Conservation (phyloP, 2,329 filamentous ascomycete genomes). For the Cladosporium sp. region DNA sequence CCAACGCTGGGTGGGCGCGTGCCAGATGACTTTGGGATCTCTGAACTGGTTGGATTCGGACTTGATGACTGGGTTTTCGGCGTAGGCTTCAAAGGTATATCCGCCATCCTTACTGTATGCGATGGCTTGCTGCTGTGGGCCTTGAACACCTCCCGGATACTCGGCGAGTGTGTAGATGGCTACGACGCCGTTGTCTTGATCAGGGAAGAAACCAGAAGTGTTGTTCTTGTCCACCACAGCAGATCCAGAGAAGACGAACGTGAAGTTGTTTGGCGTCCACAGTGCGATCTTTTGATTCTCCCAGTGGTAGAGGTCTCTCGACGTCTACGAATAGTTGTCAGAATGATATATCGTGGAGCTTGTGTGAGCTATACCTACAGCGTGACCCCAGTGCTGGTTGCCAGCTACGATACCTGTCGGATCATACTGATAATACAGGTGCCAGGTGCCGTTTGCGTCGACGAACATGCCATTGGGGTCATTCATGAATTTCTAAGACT, state of each 20-base stretch:
- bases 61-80: constrained; percentile 57
- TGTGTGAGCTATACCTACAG: background rate
- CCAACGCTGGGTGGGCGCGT: constrained; percentile 49
- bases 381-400: constrained; percentile 59
- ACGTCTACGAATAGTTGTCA: background rate
- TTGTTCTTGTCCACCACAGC: constrained; percentile 60
- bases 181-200: constrained; percentile 58
- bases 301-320: constrained; percentile 59
- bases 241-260: constrained; percentile 52
- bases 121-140: constrained; percentile 54
- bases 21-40: constrained; percentile 62
- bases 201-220: constrained; percentile 61
- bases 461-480: constrained; percentile 63
- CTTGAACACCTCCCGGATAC: constrained; percentile 27
- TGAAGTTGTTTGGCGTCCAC: constrained; percentile 52
- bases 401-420: constrained; percentile 48
- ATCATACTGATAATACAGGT: constrained; percentile 64
- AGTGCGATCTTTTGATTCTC: constrained; percentile 61
- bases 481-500: constrained; percentile 35
- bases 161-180: constrained; percentile 53
- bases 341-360: background rate
- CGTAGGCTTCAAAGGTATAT: constrained; percentile 58
- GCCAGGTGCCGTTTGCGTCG: constrained; percentile 55
- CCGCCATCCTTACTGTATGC: constrained; percentile 61
- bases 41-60: constrained; percentile 56